Evolutionary conservation across 208 protist genomes (phyloP).

Genomic region (Trypanosoma platydactyli): DNA sequence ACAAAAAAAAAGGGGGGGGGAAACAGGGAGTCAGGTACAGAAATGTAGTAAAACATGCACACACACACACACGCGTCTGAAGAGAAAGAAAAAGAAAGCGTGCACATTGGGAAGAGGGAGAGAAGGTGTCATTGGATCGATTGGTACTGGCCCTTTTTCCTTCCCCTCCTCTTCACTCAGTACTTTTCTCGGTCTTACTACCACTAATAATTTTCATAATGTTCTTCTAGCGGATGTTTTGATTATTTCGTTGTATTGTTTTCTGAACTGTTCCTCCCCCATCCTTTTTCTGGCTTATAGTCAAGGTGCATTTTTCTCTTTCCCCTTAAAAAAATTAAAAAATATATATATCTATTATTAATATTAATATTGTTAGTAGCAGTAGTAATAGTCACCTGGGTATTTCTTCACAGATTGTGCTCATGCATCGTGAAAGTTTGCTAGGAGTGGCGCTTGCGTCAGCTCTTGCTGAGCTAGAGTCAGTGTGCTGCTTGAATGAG

Average conservation of each 20-base stretch:
- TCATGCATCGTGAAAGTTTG: conserved; percentile 81
- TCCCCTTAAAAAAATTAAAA: not conserved
- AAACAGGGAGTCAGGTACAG: no score
- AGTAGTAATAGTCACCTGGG: not conserved
- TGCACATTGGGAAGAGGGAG: not conserved
- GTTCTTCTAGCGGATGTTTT: conserved; percentile 1
- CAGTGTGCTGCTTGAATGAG: conserved; percentile 41
- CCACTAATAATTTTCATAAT: conserved; percentile 15
- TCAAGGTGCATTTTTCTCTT: conserved; percentile 7
- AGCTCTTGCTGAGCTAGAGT: conserved; percentile 61
- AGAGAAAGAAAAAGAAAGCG: not conserved
- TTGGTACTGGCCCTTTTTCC: not conserved
- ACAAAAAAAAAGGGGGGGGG: not conserved
- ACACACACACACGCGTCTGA: not conserved
- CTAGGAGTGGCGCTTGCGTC: conserved; percentile 65
- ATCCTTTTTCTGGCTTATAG: no score
- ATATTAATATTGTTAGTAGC: conserved; percentile 8
- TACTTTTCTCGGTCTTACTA: conserved; percentile 11
- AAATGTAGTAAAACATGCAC: not conserved
- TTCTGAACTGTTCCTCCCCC: no score
- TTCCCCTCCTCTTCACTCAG: not conserved
- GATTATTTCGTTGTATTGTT: no score
- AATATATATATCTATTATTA: conserved; percentile 1
- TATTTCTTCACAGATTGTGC: not conserved
- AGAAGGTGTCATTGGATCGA: not conserved